These are phyloP conservation scores for Cyamopsis tetragonoloba DNA, from an alignment of 306 rosid genomes.

Conservation along the genomic window DNA sequence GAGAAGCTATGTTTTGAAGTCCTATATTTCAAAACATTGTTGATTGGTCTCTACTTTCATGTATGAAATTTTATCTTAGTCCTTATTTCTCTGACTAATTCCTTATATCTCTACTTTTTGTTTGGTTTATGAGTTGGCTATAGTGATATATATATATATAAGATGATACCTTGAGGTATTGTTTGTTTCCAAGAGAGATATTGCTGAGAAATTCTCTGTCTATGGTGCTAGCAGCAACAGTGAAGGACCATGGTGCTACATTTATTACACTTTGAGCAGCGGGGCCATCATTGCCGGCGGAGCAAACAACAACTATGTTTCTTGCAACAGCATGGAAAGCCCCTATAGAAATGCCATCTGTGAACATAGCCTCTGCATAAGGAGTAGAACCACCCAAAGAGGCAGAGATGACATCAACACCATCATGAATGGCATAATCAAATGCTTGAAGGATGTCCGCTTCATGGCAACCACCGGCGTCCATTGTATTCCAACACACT, in stretches of 20 bases:
- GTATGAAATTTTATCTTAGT: no score
- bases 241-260: constrained; percentile 54
- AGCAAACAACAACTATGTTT: constrained; percentile 23
- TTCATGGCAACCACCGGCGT: constrained; percentile 40
- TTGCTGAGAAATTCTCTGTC: constrained; percentile 38
- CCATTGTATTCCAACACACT: constrained; percentile 49
- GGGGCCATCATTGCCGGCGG: constrained; percentile 47
- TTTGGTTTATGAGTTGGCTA: no score
- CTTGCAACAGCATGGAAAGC: constrained; percentile 53
- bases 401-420: constrained; percentile 57
- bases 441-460: constrained; percentile 62
- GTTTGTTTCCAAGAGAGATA: constrained; percentile 34
- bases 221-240: constrained; percentile 56
- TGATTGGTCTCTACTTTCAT: no score
- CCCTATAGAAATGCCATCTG: constrained; percentile 43
- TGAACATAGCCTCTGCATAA: constrained; percentile 9
- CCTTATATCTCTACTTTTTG: no score
- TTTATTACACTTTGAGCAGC: constrained; percentile 22
- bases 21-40: no score
- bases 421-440: constrained; percentile 59
- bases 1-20: no score
- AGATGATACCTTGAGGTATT: constrained; percentile 3
- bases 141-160: no score
- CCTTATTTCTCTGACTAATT: no score
- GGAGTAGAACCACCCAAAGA: constrained; percentile 39